Evolutionary conservation across 192 early-diverging fungal species (phyloP).

Genomic region (Rhizoclosmatium globosum): DNA sequence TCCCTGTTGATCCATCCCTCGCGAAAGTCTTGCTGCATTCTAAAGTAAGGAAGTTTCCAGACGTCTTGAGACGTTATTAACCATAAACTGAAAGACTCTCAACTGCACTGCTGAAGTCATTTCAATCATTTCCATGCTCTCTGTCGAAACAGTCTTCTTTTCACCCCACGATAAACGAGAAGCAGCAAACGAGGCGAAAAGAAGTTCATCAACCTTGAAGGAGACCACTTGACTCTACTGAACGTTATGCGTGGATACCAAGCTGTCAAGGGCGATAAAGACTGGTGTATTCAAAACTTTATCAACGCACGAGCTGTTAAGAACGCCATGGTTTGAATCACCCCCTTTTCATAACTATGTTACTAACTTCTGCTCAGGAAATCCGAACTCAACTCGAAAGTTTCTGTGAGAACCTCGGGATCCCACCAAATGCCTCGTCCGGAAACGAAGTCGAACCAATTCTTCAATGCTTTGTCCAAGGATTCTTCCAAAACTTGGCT

Average conservation of each 20-base stretch:
- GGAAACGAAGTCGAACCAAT: conserved; percentile 79
- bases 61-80: not conserved
- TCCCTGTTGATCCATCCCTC: conserved; percentile 90
- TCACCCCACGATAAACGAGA: conserved; percentile 87
- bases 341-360: not conserved
- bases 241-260: conserved; percentile 84
- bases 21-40: conserved; percentile 91
- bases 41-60: conserved; percentile 38
- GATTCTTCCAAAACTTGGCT: conserved; percentile 92
- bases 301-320: conserved; percentile 87
- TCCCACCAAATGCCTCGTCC: conserved; percentile 69
- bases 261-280: conserved; percentile 77
- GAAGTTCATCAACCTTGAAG: conserved; percentile 84
- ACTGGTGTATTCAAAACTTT: conserved; percentile 95
- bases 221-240: conserved; percentile 92
- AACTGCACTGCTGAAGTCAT: conserved; percentile 90
- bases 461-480: conserved; percentile 85
- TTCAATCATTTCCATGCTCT: conserved; percentile 88
- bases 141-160: conserved; percentile 91
- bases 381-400: conserved; percentile 86
- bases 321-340: conserved; percentile 70
- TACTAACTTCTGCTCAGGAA: conserved; percentile 57
- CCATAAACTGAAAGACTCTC: conserved; percentile 30
- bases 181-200: conserved; percentile 79
- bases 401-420: conserved; percentile 75